Percentiles rank a stretch among this genome's conserved stretches.
Conservation (phyloP, 192 early-diverging fungal species). For the Pilaira anomala region DNA sequence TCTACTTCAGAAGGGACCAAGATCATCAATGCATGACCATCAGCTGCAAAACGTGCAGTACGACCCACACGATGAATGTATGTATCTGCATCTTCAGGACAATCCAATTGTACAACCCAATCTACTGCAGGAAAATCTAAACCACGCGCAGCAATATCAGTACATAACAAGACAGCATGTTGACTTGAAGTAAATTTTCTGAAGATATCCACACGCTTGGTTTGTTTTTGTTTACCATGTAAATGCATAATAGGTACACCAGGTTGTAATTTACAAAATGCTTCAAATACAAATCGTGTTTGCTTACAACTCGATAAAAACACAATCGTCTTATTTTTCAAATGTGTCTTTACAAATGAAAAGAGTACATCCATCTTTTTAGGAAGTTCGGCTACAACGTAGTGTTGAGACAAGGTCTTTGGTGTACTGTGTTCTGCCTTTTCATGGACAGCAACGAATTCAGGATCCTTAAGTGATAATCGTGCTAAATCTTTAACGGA, state of each 20-base stretch:
- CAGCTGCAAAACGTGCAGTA: conserved; percentile 90
- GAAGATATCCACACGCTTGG: conserved; percentile 91
- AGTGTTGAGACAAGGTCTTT: conserved; percentile 78
- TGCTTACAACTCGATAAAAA: conserved; percentile 98
- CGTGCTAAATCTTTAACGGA: conserved; percentile 92
- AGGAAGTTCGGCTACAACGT: conserved; percentile 76
- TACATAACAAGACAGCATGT: conserved; percentile 82
- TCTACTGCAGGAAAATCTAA: conserved; percentile 97
- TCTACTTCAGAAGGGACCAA: conserved; percentile 85
- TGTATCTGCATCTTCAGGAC: conserved; percentile 93
- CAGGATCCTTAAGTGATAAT: conserved; percentile 83
- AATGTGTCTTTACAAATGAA: conserved; percentile 93
- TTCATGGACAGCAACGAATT: conserved; percentile 95
- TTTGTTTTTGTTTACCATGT: conserved; percentile 97
- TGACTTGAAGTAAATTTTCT: conserved; percentile 80
- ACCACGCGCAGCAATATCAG: conserved; percentile 94
- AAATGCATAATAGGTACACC: conserved; percentile 88
- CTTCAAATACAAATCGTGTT: conserved; percentile 90
- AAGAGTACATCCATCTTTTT: conserved; percentile 95
- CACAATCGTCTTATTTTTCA: conserved; percentile 84
- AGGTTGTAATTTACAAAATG: conserved; percentile 92
- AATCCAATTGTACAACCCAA: conserved; percentile 98
- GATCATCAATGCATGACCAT: conserved; percentile 84
- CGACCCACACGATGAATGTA: conserved; percentile 98
- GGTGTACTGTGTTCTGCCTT: conserved; percentile 79